Evolutionary conservation across 331 rosid species (phyloP).

Genomic region (Stylosanthes scabra): DNA sequence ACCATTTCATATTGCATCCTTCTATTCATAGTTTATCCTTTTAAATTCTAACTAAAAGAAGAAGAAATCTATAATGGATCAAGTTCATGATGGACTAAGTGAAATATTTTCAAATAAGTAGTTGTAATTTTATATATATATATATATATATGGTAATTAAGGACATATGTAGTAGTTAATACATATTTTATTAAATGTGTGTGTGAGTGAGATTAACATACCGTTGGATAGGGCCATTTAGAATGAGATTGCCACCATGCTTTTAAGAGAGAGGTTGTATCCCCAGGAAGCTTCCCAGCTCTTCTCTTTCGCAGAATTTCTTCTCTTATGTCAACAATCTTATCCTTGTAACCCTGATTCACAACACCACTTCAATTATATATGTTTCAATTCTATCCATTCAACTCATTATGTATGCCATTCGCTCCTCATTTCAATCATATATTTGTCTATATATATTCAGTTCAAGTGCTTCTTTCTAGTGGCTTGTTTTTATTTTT

Average conservation of each 20-base stretch:
- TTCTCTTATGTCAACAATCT: conserved; percentile 94
- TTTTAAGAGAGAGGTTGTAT: conserved; percentile 89
- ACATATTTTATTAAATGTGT: neutral
- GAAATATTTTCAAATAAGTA: too few species aligned
- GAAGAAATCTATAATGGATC: too few species aligned
- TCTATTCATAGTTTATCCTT: too few species aligned
- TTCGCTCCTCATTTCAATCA: neutral
- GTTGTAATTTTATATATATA: too few species aligned
- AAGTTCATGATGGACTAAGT: too few species aligned
- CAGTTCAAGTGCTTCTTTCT: too few species aligned
- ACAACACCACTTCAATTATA: neutral
- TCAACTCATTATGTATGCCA: neutral
- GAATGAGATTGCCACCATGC: conserved; percentile 99
- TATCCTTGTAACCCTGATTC: conserved; percentile 90
- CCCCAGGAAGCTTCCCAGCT: conserved; percentile 96
- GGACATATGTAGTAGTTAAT: neutral
- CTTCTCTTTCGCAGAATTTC: conserved; percentile 93
- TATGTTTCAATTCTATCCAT: neutral
- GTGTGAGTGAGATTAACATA: conserved; percentile 42
- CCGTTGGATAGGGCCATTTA: conserved; percentile 99
- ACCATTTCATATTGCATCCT: too few species aligned
- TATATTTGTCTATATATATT: too few species aligned
- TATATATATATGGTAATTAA: too few species aligned
- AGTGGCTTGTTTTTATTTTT: too few species aligned
- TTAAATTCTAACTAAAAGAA: too few species aligned